Evolutionary conservation across 2,329 filamentous ascomycete genomes (phyloP).

Genomic region (Fusarium musae): DNA sequence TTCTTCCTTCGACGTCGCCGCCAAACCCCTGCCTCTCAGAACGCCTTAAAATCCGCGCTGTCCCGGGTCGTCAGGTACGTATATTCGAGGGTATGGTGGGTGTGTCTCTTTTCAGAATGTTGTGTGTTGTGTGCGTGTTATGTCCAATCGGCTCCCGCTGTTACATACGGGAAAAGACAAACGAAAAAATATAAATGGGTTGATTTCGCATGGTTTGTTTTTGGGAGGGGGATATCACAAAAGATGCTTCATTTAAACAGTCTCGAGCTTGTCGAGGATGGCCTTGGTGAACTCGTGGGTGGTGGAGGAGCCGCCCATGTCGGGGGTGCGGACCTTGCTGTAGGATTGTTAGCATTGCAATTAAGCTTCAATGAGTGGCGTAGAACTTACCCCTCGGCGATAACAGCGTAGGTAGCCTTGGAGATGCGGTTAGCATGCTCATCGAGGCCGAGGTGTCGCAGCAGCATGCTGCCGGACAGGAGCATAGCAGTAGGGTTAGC

Average conservation of each 20-base stretch:
- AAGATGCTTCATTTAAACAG: conserved; percentile 60
- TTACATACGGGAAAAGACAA: conserved; percentile 10
- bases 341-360: conserved; percentile 53
- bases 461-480: conserved; percentile 94
- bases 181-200: conserved; percentile 28
- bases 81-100: conserved; percentile 33
- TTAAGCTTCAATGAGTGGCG: not conserved
- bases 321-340: conserved; percentile 87
- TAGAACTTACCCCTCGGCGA: conserved; percentile 83
- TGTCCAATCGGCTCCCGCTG: conserved; percentile 18
- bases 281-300: conserved; percentile 96
- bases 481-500: conserved; percentile 97
- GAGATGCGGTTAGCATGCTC: conserved; percentile 99
- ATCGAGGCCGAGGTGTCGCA: conserved; percentile 95
- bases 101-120: not conserved
- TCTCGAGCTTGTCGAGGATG: conserved; percentile 95
- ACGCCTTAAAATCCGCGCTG: conserved; percentile 35
- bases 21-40: conserved; percentile 21
- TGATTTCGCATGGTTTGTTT: conserved; percentile 33
- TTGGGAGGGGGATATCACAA: conserved; percentile 39
- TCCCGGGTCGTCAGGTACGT: conserved; percentile 33
- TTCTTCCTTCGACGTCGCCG: conserved; percentile 21
- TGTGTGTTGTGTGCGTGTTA: not conserved
- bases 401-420: conserved; percentile 81
- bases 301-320: conserved; percentile 92